A percentile compares a stretch with the other conserved stretches of the same genome.
Evolutionary conservation across 2,329 filamentous ascomycete genomes (phyloP).

Genomic region (Fusarium solani-melongenae): DNA sequence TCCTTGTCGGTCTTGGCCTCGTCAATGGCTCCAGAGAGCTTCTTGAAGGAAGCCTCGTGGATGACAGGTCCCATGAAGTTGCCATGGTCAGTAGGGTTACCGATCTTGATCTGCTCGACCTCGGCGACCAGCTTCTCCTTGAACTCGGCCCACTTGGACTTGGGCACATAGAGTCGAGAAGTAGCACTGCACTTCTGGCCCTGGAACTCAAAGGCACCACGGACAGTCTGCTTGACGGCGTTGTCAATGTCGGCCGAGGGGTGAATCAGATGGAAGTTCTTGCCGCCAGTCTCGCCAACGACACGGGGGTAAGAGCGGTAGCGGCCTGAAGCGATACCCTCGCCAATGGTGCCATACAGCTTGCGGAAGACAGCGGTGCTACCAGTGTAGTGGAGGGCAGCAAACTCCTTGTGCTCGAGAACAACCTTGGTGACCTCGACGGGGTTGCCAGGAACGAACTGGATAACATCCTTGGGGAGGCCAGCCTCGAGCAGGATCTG

Average conservation of each 20-base stretch:
- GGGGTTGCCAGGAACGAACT: constrained; percentile 91
- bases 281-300: constrained; percentile 90
- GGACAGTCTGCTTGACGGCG: constrained; percentile 83
- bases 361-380: constrained; percentile 91
- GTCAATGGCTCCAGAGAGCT: constrained; percentile 81
- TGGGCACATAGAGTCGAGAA: constrained; percentile 81
- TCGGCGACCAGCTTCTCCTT: constrained; percentile 74
- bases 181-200: constrained; percentile 93
- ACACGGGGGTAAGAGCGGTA: constrained; percentile 90
- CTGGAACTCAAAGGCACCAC: constrained; percentile 90
- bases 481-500: constrained; percentile 92
- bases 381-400: constrained; percentile 94
- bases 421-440: constrained; percentile 83
- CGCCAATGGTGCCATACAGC: constrained; percentile 87
- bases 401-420: constrained; percentile 82
- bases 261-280: constrained; percentile 93
- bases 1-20: constrained; percentile 80
- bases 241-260: constrained; percentile 80
- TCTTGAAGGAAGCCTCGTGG: constrained; percentile 83
- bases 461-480: constrained; percentile 88
- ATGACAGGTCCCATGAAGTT: constrained; percentile 93
- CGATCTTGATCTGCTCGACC: constrained; percentile 76
- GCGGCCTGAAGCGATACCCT: constrained; percentile 81
- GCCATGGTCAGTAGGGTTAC: constrained; percentile 73
- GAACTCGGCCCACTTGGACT: constrained; percentile 79